Percentiles rank a stretch among this genome's conserved stretches.
Conservation (phyloP, 805 yeast species). For the Saccharomycopsis babjevae region DNA sequence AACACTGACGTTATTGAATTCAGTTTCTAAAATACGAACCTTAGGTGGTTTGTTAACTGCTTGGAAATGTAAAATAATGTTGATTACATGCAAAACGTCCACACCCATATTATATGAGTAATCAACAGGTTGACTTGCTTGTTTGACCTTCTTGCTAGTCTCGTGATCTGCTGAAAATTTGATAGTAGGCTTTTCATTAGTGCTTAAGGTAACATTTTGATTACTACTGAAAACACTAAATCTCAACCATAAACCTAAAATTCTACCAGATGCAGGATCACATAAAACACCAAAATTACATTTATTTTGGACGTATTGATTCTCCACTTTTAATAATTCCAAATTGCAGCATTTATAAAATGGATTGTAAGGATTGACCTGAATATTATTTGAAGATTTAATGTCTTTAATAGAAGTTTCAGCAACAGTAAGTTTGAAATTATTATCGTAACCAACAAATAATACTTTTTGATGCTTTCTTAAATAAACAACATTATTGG, state of each 20-base stretch:
- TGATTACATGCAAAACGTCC: slow-evolving; percentile 18
- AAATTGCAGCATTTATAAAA: slow-evolving; percentile 19
- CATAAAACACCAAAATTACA: slow-evolving; percentile 19
- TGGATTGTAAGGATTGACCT: slow-evolving; percentile 18
- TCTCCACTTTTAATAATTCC: slow-evolving; percentile 18
- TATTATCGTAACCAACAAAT: slow-evolving; percentile 19
- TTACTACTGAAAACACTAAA: slow-evolving; percentile 19
- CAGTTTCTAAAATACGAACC: slow-evolving; percentile 17
- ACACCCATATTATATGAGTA: slow-evolving; percentile 20
- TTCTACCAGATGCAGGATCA: slow-evolving; percentile 16
- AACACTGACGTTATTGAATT: slow-evolving; percentile 18
- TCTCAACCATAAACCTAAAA: slow-evolving; percentile 17
- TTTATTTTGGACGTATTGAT: slow-evolving; percentile 18
- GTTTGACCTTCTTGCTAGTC: slow-evolving; percentile 10
- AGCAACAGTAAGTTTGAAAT: slow-evolving; percentile 18
- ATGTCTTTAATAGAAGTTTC: slow-evolving; percentile 18
- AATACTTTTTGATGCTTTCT: slow-evolving; percentile 18
- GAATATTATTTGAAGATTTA: slow-evolving; percentile 17
- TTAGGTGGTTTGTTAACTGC: slow-evolving; percentile 19
- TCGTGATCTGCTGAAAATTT: slow-evolving; percentile 16
- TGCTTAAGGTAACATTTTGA: slow-evolving; percentile 16
- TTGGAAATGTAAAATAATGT: slow-evolving; percentile 18
- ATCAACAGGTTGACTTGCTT: slow-evolving; percentile 15
- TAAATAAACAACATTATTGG: slow-evolving; percentile 15
- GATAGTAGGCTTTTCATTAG: slow-evolving; percentile 16